A percentile compares a stretch with the other conserved stretches of the same genome.
Conservation (phyloP, 805 yeast genomes). For the Groenewaldozyma salmanticensis region DNA sequence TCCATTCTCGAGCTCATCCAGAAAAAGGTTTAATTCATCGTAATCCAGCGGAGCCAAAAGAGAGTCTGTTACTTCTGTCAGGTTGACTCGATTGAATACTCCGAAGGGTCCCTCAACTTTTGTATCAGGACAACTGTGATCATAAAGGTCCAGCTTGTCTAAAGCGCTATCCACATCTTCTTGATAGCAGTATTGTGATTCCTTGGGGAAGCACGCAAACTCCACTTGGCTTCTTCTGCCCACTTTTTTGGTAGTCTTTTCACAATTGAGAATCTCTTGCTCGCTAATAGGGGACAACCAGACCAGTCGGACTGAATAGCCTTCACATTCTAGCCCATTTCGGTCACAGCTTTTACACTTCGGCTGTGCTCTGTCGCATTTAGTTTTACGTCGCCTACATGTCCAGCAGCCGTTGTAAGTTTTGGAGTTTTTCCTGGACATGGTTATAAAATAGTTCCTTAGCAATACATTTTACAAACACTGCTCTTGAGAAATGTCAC, state of each 20-base stretch:
- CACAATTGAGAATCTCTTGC: conserved; percentile 55
- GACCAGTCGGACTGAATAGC: conserved; percentile 69
- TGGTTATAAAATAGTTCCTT: too few species aligned
- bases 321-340: conserved; percentile 63
- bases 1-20: too few species aligned
- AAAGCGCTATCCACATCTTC: conserved; percentile 75
- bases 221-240: conserved; percentile 23
- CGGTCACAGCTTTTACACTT: conserved; percentile 60
- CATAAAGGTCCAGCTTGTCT: conserved; percentile 41
- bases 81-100: conserved; percentile 47
- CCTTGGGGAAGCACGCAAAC: conserved; percentile 60
- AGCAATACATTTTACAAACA: too few species aligned
- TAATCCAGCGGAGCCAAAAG: too few species aligned
- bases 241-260: too few species aligned
- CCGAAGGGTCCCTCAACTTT: conserved; percentile 72
- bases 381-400: conserved; percentile 69
- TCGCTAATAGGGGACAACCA: conserved; percentile 43
- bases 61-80: too few species aligned
- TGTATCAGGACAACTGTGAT: conserved; percentile 36
- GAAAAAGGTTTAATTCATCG: too few species aligned
- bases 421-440: too few species aligned
- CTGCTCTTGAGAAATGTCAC: too few species aligned
- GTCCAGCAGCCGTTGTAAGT: conserved; percentile 86
- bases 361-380: conserved; percentile 69
- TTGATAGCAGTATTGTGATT: conserved; percentile 52